Base-by-base conservation (phyloP, 169 alveolate species). In the Cryptosporidium canis region DNA sequence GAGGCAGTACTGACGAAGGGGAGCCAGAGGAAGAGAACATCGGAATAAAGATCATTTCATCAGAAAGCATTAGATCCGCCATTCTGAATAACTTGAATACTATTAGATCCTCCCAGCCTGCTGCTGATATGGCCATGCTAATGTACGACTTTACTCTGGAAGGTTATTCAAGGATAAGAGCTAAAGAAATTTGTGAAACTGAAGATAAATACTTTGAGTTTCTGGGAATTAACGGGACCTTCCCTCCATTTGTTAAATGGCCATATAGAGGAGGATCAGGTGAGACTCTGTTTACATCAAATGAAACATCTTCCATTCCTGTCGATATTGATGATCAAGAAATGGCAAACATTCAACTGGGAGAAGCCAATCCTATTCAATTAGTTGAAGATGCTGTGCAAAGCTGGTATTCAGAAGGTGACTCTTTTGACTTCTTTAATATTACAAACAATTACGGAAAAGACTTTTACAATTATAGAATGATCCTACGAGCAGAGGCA, bases 401-500 rank as follows among this genome's bases (percentile, higher is more conserved):
- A 11, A 61, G 33, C 31, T 77, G 87, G 87, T 55, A 58, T 21
- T 58, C 70, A 4, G 87, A 77, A 27, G 87, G 87, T 1, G 71
- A 77, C 2, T 11, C 55, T 0, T 77, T 77, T 43, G 87, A 77
- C 43, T 77, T 77, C 51, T 63, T 21, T 27, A 58, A 77, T 24
- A 12, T 61, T 16, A 43, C 70, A 35, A 77, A 77, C 47, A 77
- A 77, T 39, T 24, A 35, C 3, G 87, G 87, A 9, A 77, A 58
- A 12, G 87, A 77, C n/a, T 77, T 77, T 27, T 58, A 55, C 11
- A 77, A 77, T 33, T 77, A 58, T 14, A 31, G 70, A 24, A 77
- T 77, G 90, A 48, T 90, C 31, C 83, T 85, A 8, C 61, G 93
- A n/a, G 93, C 93, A 41, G 93, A 90, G 33, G 92, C 93, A 16